Evolutionary conservation across 352 stramenopile genomes (phyloP).

Genomic region (Pythium guiyangense): DNA sequence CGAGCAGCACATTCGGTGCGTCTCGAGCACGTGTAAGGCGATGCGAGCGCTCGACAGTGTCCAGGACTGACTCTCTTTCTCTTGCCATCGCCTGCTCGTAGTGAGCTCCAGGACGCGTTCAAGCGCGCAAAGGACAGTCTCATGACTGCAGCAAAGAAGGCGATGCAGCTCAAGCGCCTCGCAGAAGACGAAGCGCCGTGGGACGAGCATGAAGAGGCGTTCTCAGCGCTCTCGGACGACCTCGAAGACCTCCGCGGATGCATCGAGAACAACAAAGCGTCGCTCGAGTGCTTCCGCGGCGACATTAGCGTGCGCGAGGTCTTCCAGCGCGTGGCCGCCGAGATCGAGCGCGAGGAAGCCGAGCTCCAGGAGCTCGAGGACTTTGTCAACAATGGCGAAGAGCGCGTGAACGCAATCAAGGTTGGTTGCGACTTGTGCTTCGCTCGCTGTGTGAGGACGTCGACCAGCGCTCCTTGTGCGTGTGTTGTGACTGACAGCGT

Average conservation of each 20-base stretch:
- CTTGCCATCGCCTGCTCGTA: constrained; percentile 6
- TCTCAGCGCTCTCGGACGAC: constrained; percentile 62
- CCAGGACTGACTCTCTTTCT: background rate
- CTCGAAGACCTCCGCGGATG: constrained; percentile 67
- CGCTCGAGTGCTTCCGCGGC: constrained; percentile 75
- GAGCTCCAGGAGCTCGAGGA: constrained; percentile 53
- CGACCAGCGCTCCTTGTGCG: background rate
- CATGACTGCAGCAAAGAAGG: constrained; percentile 47
- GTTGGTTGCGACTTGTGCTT: constrained; percentile 12
- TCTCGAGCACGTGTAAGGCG: background rate
- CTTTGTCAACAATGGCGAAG: constrained; percentile 56
- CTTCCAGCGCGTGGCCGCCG: constrained; percentile 53
- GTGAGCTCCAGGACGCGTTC: constrained; percentile 51
- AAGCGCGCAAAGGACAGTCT: constrained; percentile 65
- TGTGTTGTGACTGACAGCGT: background rate
- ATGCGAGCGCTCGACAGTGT: background rate
- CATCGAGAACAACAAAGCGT: constrained; percentile 85
- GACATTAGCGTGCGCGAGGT: constrained; percentile 70
- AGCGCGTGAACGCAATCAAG: constrained; percentile 74
- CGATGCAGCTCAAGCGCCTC: constrained; percentile 60
- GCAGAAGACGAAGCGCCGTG: constrained; percentile 68
- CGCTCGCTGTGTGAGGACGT: too few relatives aligned
- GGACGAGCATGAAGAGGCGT: constrained; percentile 57
- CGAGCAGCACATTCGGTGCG: constrained; percentile 41
- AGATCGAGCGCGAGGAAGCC: constrained; percentile 69